Conservation (phyloP, 441 rosid species). For the Omphalea diandra region DNA sequence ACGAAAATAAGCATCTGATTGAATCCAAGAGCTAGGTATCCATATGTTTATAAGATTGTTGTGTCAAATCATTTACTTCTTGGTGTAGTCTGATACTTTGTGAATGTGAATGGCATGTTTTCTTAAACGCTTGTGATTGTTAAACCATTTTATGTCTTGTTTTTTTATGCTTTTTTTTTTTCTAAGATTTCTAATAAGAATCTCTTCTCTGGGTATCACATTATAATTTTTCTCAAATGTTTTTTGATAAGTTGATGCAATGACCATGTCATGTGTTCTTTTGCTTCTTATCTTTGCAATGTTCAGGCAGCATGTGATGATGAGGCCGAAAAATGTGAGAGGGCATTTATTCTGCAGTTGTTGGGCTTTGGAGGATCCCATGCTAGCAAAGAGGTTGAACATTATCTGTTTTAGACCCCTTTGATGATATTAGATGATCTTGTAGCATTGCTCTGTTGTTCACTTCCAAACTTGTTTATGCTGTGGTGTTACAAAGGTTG, state of each 20-base stretch:
- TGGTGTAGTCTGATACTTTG: background rate
- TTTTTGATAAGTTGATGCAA: background rate
- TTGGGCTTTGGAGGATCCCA: constrained; percentile 50
- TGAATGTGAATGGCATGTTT: background rate
- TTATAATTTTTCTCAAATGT: background rate
- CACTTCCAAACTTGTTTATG: background rate
- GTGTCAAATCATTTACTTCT: background rate
- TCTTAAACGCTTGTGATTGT: too few species aligned
- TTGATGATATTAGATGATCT: background rate
- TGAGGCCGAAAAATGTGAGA: constrained; percentile 65
- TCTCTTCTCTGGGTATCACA: background rate
- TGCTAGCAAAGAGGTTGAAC: constrained; percentile 57
- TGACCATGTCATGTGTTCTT: background rate
- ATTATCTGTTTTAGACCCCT: background rate
- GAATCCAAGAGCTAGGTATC: background rate
- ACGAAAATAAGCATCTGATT: background rate
- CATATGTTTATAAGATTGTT: background rate
- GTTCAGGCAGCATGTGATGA: constrained; percentile 78
- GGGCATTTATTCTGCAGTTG: constrained; percentile 76
- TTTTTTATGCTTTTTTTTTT: background rate
- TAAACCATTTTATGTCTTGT: background rate
- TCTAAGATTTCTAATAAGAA: too few species aligned
- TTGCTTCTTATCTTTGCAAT: constrained; percentile 14
- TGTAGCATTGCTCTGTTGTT: background rate
- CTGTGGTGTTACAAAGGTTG: too few species aligned